Base-by-base conservation (phyloP, 2,329 filamentous ascomycete species). In the Dryadomyces sulphureus region DNA sequence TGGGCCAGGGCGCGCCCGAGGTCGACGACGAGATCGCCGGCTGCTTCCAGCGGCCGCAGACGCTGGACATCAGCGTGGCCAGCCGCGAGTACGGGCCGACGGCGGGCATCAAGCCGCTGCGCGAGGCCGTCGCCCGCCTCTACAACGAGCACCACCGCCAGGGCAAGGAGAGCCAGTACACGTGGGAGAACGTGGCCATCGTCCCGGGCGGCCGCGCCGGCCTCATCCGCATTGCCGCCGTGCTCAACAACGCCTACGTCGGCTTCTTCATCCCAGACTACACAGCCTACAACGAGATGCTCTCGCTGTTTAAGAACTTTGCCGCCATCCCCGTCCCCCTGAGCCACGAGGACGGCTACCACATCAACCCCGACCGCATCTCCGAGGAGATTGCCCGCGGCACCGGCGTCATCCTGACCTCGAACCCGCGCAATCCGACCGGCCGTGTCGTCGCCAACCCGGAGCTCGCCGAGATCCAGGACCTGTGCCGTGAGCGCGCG, bases 201-300 rank as follows among this genome's bases (percentile, higher is more conserved):
- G 90, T 96, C 4, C 90, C 90, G 40, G 89, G 89, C 62, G 90
- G 90, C 35, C 79, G 90, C 56, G 90, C 90, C 30, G 90, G 90
- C 42, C 69, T 96, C 65, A 95, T 95, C 61, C 79, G 90, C 55
- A 95, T 96, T 60, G 90, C 90, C 19, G 90, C 90, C 44, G 88
- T 96, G 6, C 67, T 96, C 55, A 90, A 90, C 53, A 94, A 94
- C 62, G 81, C 88, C 46, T 94, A 94, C 59, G 72, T 95, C 52
- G 86, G 83, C 38, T 95, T 95, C 73, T 94, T 94, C 65, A 85
- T 94, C 59, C 86, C 86, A 40, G 84, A 95, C 62, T 95, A 95
- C 67, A 94, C 89, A 3, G 90, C 90, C 2, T 96, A 96, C 70
- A 94, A 93, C 59, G 89, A 95, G 69, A 95, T 96, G 89, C 66